Evolutionary conservation across 305 asterid genomes (phyloP), one percentile per base, ranked within the genome.

Genomic region (Fraxinus platypoda): DNA sequence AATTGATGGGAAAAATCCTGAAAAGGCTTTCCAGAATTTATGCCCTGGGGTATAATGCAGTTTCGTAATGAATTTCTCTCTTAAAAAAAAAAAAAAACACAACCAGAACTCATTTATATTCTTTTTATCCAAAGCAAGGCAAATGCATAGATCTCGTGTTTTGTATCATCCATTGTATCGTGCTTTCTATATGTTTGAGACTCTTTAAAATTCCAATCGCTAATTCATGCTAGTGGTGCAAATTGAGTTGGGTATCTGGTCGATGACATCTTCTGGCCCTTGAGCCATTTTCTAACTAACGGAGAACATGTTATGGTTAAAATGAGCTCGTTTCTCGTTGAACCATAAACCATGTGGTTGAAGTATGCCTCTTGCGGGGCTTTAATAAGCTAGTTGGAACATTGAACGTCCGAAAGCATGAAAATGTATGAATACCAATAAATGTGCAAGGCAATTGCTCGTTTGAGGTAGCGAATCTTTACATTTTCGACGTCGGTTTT

Each of bases 1-100:
- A 73, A 93, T 95, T 26, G 97, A 94, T 41, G 87, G 80, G 9
- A 83, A 91, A 23, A 76, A 91, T 79, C 98, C 96, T 6, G 91
- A 74, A 75, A 88, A 87, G 71, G 83, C 98, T 52, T 92, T 95
- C 88, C 81, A 83, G 79, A 88, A 80, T 54, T 91, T 80, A 38
- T 87, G 90, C 80, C 8, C 86, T 34, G 86, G 88, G 46, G 81
- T 68, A 11, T 84, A 41, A 78, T 73, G 41, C 4, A 31, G 75
- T 70, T 70, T 5, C 30, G 37, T 70, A 4, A 13, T 68, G 38
- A 30, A 4, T 68, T 1, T 12, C 34, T 64, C 34, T 64, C n/a
- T n/a, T n/a, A n/a, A n/a, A n/a, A n/a, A n/a, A n/a, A n/a, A n/a
- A n/a, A n/a, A n/a, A n/a, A n/a, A 25, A 25, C 0, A 25, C 23